Conservation (phyloP, 306 rosid genomes). For the Trichosanthes truncata region DNA sequence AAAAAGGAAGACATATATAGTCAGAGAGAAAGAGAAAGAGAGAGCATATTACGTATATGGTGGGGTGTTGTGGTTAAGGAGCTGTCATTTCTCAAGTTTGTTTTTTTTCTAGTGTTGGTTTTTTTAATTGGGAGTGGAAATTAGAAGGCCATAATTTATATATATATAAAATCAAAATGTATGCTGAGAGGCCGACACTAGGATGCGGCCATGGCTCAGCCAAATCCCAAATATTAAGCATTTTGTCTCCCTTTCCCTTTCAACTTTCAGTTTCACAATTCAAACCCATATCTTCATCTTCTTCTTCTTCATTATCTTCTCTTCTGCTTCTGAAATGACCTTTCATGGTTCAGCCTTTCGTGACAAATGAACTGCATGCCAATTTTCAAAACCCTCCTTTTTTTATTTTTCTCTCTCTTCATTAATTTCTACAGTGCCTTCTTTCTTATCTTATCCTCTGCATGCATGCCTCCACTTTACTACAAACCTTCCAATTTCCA, state of each 20-base stretch:
- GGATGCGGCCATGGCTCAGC: constrained; percentile 35
- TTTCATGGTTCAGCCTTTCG: background rate
- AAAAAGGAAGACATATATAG: background rate
- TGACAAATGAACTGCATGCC: background rate
- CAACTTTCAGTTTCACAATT: background rate
- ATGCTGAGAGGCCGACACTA: constrained; percentile 42
- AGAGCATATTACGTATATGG: background rate
- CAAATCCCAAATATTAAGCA: constrained; percentile 37
- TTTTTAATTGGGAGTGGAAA: background rate
- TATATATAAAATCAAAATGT: background rate
- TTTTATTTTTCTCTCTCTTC: background rate
- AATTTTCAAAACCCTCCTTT: background rate
- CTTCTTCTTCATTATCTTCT: background rate
- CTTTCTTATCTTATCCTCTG: constrained; percentile 2
- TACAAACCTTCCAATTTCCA: background rate
- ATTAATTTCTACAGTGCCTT: background rate
- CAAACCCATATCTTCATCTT: background rate
- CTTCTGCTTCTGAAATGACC: background rate
- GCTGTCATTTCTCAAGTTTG: background rate
- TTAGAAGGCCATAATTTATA: background rate
- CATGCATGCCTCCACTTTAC: background rate
- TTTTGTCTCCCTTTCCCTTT: constrained; percentile 20
- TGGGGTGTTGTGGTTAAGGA: constrained; percentile 3
- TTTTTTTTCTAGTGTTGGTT: background rate
- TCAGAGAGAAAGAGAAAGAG: background rate